phyloP scores from a whole-genome alignment of 2,329 filamentous ascomycete genomes.

The Dactylellina cionopaga region DNA sequence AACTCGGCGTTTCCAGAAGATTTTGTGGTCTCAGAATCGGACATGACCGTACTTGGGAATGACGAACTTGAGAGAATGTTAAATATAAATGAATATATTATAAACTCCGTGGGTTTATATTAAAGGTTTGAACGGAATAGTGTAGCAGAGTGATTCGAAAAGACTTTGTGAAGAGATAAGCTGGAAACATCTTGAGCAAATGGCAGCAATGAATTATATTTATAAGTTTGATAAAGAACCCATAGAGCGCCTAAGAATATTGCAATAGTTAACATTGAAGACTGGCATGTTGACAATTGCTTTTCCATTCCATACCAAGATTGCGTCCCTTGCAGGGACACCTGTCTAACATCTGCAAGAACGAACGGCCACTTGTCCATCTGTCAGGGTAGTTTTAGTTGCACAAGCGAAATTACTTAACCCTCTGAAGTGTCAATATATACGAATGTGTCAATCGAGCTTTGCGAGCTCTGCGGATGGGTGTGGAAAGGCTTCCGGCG shows the following conservation, averaged over 20 bases:
- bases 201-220: no score
- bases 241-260: no score
- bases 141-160: not conserved
- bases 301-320: conserved; percentile 10
- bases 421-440: not conserved
- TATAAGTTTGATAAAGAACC: no score
- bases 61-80: no score
- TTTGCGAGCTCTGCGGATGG: not conserved
- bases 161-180: not conserved
- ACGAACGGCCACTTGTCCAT: not conserved
- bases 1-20: no score
- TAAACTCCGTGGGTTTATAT: not conserved
- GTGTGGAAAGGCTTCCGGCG: not conserved
- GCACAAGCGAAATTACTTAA: not conserved
- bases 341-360: not conserved
- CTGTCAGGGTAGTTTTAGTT: not conserved
- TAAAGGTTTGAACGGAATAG: not conserved
- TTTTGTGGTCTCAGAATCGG: no score
- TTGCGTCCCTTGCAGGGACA: not conserved
- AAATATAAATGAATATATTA: not conserved
- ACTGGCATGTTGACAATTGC: conserved; percentile 4
- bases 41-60: no score
- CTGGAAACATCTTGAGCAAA: no score
- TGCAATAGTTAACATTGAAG: not conserved
- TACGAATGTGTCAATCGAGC: conserved; percentile 3